phyloP scores from a whole-genome alignment of 2,329 filamentous ascomycete genomes.

The Lasiodiplodia hormozganensis region DNA sequence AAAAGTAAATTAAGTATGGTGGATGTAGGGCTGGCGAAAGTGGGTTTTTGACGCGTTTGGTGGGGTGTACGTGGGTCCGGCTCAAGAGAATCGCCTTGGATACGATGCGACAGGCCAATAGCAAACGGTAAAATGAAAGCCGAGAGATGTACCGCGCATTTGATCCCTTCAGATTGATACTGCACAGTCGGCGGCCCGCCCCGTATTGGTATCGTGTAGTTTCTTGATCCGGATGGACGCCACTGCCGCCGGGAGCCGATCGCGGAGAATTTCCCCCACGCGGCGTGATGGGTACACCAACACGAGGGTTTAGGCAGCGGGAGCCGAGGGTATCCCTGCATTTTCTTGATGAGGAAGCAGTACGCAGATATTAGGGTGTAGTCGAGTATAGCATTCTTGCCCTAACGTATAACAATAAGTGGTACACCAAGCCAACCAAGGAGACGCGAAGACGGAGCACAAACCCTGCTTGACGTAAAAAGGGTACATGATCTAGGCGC shows the following conservation, averaged over 20 bases:
- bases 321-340: not conserved
- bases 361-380: not conserved
- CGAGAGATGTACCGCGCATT: not conserved
- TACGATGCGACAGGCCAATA: not conserved
- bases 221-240: not conserved
- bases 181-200: not conserved
- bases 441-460: not conserved
- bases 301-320: not conserved
- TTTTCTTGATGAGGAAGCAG: not conserved
- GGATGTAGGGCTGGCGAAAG: not conserved
- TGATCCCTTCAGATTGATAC: not conserved
- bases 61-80: not conserved
- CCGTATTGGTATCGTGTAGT: not conserved
- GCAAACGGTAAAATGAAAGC: not conserved
- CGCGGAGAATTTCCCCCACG: not conserved
- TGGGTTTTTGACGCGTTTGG: not conserved
- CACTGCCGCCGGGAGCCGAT: not conserved
- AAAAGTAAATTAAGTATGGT: not conserved
- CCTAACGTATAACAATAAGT: not conserved
- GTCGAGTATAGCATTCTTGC: not conserved
- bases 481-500: not conserved
- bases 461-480: not conserved
- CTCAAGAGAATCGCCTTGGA: not conserved
- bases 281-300: not conserved
- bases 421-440: not conserved